Evolutionary conservation across 441 rosid species (phyloP).

Genomic region (Pelargonium fulgidum): DNA sequence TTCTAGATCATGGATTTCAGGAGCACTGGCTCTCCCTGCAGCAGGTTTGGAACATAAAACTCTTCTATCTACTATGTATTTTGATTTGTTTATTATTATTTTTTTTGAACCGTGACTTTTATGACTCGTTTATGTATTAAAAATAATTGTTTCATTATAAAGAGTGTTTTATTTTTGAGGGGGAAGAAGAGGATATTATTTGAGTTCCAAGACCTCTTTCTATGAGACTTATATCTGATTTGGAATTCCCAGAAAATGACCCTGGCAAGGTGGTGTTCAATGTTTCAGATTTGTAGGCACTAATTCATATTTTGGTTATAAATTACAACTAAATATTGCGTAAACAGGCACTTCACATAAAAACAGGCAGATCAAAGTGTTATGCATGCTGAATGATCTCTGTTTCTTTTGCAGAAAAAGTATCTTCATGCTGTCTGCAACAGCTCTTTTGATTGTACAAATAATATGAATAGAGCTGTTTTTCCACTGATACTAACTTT

Average conservation of each 20-base stretch:
- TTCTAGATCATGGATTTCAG: conserved; percentile 3
- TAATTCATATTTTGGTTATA: not conserved
- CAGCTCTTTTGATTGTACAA: not conserved
- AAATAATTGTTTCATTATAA: not conserved
- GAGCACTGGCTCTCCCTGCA: conserved; percentile 31
- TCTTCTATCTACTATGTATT: not conserved
- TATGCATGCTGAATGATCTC: not conserved
- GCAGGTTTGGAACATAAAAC: conserved; percentile 49
- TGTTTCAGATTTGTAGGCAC: not conserved
- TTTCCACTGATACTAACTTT: conserved; percentile 10
- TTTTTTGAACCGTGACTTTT: not conserved
- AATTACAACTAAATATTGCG: too few species aligned
- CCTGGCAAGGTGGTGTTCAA: not conserved
- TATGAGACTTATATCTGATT: conserved; percentile 8
- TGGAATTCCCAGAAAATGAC: not conserved
- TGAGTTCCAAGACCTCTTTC: conserved; percentile 29
- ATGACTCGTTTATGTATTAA: not conserved
- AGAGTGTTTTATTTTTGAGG: not conserved
- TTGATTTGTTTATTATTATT: not conserved
- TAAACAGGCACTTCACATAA: too few species aligned
- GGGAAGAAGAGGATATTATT: conserved; percentile 5
- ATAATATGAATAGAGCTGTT: not conserved
- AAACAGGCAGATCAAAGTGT: not conserved
- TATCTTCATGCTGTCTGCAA: not conserved
- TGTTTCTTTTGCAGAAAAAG: not conserved